Conservation (phyloP, 176 grass and related monocot species). For the Avena eriantha region DNA sequence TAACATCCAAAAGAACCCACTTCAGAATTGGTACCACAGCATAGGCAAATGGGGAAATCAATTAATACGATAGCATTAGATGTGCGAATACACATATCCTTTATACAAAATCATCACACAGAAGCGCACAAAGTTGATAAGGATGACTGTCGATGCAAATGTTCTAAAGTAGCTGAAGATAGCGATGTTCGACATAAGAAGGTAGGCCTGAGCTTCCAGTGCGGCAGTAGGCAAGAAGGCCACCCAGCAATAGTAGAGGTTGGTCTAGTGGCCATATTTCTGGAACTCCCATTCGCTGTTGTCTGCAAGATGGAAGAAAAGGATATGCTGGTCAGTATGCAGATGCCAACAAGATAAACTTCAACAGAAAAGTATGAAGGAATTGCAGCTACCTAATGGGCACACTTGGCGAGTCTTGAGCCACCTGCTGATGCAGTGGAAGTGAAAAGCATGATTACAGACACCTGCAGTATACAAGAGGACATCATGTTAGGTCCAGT, state of each 20-base stretch:
- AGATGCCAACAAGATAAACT: slow-evolving; percentile 1
- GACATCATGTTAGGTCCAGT: slow-evolving; percentile 22
- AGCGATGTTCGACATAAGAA: not conserved
- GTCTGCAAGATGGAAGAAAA: slow-evolving; percentile 54
- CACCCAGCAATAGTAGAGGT: not conserved
- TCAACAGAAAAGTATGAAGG: not conserved
- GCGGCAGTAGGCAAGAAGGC: slow-evolving; percentile 22
- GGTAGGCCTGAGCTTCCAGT: slow-evolving; percentile 3
- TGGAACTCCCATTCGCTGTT: slow-evolving; percentile 99
- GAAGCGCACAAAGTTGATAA: not conserved
- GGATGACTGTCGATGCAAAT: slow-evolving; percentile 21
- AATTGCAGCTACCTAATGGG: slow-evolving; percentile 70
- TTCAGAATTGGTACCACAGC: slow-evolving; percentile 13
- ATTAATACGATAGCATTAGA: slow-evolving; percentile 19
- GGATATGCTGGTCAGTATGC: not conserved
- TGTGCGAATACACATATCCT: slow-evolving; percentile 23
- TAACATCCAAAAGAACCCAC: not conserved
- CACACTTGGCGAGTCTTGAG: slow-evolving; percentile 99
- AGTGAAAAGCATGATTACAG: slow-evolving; percentile 99
- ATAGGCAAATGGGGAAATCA: not conserved
- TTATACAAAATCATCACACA: slow-evolving; percentile 36
- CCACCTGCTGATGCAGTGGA: slow-evolving; percentile 99
- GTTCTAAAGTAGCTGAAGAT: slow-evolving; percentile 34
- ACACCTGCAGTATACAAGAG: slow-evolving; percentile 62
- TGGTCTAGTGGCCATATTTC: slow-evolving; percentile 91